Conservation (phyloP, 2,329 filamentous ascomycete genomes). For the Beauveria medogensis region DNA sequence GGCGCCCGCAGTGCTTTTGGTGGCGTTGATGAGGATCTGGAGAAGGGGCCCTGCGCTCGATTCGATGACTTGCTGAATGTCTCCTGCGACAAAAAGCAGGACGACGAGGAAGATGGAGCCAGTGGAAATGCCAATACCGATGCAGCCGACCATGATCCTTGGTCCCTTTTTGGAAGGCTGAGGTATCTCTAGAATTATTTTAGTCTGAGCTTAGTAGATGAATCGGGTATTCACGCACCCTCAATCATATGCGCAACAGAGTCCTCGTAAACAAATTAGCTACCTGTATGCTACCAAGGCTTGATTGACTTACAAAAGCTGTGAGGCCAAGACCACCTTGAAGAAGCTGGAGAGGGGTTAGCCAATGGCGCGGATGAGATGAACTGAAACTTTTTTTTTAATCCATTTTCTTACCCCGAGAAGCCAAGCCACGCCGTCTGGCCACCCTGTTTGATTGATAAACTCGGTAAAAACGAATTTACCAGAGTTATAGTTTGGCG, state of each 20-base stretch:
- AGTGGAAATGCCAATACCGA: slow-evolving; percentile 53
- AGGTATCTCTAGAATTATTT: slow-evolving; percentile 19
- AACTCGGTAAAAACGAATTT: slow-evolving; percentile 25
- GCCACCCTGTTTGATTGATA: slow-evolving; percentile 26
- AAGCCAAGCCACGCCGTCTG: slow-evolving; percentile 26
- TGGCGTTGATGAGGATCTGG: slow-evolving; percentile 56
- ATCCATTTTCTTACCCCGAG: slow-evolving; percentile 17
- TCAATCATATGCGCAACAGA: slow-evolving; percentile 29
- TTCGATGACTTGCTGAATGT: slow-evolving; percentile 46
- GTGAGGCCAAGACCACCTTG: slow-evolving; percentile 26
- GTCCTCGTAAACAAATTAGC: slow-evolving; percentile 15
- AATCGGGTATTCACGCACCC: slow-evolving; percentile 4
- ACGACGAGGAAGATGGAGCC: slow-evolving; percentile 55
- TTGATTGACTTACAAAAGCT: slow-evolving; percentile 18
- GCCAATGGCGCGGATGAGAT: not conserved
- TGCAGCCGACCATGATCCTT: slow-evolving; percentile 43
- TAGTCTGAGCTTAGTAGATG: not conserved
- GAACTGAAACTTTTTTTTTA: fast-evolving
- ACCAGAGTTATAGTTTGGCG: slow-evolving; percentile 45
- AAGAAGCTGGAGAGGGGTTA: slow-evolving; percentile 15
- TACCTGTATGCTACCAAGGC: no score
- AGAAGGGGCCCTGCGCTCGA: slow-evolving; percentile 50
- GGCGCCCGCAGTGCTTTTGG: slow-evolving; percentile 50
- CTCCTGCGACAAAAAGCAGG: slow-evolving; percentile 55
- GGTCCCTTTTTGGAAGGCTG: slow-evolving; percentile 23